Base-by-base conservation (phyloP, 2,329 filamentous ascomycete genomes). In the Alternaria consortialis region DNA sequence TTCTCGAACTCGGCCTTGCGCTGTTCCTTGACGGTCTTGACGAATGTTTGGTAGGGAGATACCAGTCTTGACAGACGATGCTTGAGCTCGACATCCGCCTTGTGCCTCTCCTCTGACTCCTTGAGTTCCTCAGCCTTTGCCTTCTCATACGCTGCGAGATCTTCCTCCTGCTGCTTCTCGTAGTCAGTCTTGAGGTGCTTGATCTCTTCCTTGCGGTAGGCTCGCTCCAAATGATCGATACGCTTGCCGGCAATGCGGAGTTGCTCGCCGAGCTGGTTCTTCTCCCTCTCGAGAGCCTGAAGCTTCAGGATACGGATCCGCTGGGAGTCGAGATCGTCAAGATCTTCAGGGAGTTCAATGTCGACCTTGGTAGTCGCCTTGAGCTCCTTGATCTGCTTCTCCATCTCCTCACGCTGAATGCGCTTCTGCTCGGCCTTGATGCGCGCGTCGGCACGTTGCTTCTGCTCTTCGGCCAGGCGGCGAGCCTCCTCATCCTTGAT, bases 1-100 rank as follows among this genome's bases (percentile, higher is more conserved):
- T 91, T 94, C 86, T 98, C 95, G 71, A 98, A 99, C 80, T 98
- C 93, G 72, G 97, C 91, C 76, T 93, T 92, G 71, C 94, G 92
- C 76, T 93, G 90, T 80, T 95, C 90, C 64, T 92, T 91, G 55
- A 99, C 88, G 48, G 90, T 89, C 68, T 90, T 85, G 75, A 91
- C 89, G 87, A 97, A 98, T 9, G 83, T 82, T 79, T 95, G 93
- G 82, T 97, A 99, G 55, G 85, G 80, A n/a, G 90, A 87, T 66
- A 98, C 90, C 56, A 99, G 86, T 64, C 94, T 89, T 75, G 87
- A 90, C 53, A 99, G 88, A 77, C 95, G 91, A 80, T 97, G 91
- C 87, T 98, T 98, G 71, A 99, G 88, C 71, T 93, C 91, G 54
- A 99, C 90, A 64, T 92, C 93, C 77, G 94, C 92, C 81, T 91